Percentiles rank a stretch among this genome's conserved stretches.
These are phyloP conservation scores for Trichoderma asperelloides DNA, from an alignment of 495 filamentous ascomycete genomes.

Conservation along the genomic window DNA sequence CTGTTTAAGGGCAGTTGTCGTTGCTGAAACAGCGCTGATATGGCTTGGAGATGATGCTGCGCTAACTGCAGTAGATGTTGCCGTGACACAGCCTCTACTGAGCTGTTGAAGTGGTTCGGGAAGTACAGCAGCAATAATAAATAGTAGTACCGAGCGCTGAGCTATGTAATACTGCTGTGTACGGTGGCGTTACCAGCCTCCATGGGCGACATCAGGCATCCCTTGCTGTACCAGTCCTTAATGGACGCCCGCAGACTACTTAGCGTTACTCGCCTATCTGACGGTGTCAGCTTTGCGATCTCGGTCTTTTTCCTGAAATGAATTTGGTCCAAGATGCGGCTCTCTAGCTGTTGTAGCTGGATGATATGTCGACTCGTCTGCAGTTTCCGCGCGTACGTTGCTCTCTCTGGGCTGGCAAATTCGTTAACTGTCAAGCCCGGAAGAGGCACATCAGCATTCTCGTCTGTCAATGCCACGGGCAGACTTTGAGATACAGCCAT, in stretches of 20 bases:
- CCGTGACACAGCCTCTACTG: constrained; percentile 9
- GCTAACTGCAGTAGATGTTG: constrained; percentile 18
- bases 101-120: constrained; percentile 13
- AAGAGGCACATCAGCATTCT: constrained; percentile 13
- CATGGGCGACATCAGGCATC: constrained; percentile 19
- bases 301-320: constrained; percentile 6
- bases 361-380: constrained; percentile 25
- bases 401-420: constrained; percentile 19
- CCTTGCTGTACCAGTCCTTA: constrained; percentile 23
- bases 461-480: constrained; percentile 18
- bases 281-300: constrained; percentile 2
- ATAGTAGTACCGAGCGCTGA: constrained; percentile 23
- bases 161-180: constrained; percentile 23
- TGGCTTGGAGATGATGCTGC: constrained; percentile 23
- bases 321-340: constrained; percentile 18
- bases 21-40: constrained; percentile 19
- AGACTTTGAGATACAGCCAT: constrained; percentile 21
- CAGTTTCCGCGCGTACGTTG: constrained; percentile 18
- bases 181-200: constrained; percentile 21
- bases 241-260: constrained; percentile 18
- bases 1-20: constrained; percentile 24
- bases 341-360: constrained; percentile 22
- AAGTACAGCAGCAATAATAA: constrained; percentile 18
- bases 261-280: constrained; percentile 9
- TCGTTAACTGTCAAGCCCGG: constrained; percentile 18